Conservation (phyloP, 148 eudicot species). For the Beta vulgaris region DNA sequence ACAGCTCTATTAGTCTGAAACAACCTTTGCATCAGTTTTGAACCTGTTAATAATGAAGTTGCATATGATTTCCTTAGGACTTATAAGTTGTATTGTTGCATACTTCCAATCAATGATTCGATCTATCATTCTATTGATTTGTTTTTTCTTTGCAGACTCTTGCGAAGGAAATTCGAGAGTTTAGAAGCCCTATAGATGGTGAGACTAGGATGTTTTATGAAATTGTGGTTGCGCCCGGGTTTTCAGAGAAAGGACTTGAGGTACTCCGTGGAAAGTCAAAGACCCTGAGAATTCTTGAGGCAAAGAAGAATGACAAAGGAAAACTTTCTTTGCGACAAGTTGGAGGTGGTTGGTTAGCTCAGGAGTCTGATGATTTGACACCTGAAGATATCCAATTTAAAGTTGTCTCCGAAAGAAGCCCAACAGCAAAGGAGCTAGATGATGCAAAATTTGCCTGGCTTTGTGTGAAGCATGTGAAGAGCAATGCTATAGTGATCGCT, state of each 20-base stretch:
- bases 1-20: background rate
- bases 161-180: slow-evolving; percentile 89
- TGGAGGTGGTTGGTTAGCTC: slow-evolving; percentile 98
- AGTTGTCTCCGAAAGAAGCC: slow-evolving; percentile 55
- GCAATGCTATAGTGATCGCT: slow-evolving; percentile 97
- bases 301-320: slow-evolving; percentile 69
- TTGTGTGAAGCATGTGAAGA: slow-evolving; percentile 96
- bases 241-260: slow-evolving; percentile 79
- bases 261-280: slow-evolving; percentile 95
- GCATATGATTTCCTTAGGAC: background rate
- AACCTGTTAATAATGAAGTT: background rate
- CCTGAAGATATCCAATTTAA: slow-evolving; percentile 76
- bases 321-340: slow-evolving; percentile 91
- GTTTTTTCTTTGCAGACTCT: slow-evolving; percentile 44
- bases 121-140: background rate
- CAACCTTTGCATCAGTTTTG: background rate
- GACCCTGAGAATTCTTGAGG: slow-evolving; percentile 92
- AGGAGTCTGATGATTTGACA: slow-evolving; percentile 84
- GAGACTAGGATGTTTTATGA: slow-evolving; percentile 98
- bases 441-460: slow-evolving; percentile 98
- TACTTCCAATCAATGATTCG: background rate
- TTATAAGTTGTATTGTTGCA: background rate
- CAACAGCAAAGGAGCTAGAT: slow-evolving; percentile 58
- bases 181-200: slow-evolving; percentile 93
- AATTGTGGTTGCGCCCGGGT: slow-evolving; percentile 93